Percentiles rank a stretch among this genome's conserved stretches.
These are phyloP conservation scores for Paramecium sonneborni DNA, from an alignment of 73 alveolate species.

Conservation along the genomic window DNA sequence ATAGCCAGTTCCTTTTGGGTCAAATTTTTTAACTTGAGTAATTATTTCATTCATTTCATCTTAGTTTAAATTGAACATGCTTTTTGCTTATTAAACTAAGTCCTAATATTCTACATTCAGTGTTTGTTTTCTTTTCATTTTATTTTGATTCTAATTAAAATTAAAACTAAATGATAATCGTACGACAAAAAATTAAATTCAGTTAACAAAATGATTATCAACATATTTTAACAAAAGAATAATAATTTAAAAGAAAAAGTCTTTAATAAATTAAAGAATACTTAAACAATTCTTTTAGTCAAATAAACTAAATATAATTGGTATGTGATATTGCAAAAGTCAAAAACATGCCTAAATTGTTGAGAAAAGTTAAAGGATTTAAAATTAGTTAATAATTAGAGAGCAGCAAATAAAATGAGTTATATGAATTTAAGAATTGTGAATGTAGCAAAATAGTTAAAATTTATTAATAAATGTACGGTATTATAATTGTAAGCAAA, in stretches of 20 bases:
- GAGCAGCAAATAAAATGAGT: background rate
- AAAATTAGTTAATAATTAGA: too few relatives aligned
- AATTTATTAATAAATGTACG: conserved; percentile 6
- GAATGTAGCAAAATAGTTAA: background rate
- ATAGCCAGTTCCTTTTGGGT: background rate
- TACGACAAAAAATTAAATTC: background rate
- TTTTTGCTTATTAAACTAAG: background rate
- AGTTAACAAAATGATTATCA: background rate
- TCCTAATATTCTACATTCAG: background rate
- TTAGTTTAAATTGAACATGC: background rate
- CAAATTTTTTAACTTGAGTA: background rate
- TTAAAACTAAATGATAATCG: background rate
- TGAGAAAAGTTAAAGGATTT: background rate
- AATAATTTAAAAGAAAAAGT: background rate
- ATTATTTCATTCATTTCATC: background rate
- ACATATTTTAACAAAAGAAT: background rate
- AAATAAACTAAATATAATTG: background rate
- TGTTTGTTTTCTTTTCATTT: background rate
- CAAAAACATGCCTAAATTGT: background rate
- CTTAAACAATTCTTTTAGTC: too few relatives aligned
- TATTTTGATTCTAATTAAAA: background rate
- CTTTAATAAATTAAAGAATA: background rate
- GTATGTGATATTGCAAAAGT: background rate
- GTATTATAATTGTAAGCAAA: background rate
- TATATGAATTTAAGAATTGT: background rate